Percentiles rank a stretch among this genome's conserved stretches.
Evolutionary conservation across 176 grass and related monocot genomes (phyloP).

Genomic region (Olyra latifolia): DNA sequence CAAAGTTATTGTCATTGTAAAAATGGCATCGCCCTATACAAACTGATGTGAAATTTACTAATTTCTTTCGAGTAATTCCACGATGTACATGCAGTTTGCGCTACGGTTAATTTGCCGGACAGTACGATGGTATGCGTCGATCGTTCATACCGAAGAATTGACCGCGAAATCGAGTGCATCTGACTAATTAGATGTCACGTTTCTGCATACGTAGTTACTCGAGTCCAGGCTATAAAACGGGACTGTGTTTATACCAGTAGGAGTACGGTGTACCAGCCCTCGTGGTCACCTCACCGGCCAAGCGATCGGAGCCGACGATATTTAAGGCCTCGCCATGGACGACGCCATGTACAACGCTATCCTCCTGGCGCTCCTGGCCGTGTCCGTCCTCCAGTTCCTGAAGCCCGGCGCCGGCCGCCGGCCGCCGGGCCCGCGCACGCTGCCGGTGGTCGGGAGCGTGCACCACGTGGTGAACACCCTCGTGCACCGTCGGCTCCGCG

Average conservation of each 20-base stretch:
- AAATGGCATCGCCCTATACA: too few relatives aligned
- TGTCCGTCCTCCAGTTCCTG: conserved; percentile 33
- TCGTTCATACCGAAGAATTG: conserved; percentile 16
- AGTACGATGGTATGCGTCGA: not conserved
- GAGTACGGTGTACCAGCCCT: not conserved
- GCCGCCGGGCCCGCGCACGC: conserved; percentile 25
- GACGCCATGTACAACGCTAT: conserved; percentile 34
- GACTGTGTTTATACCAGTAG: too few relatives aligned
- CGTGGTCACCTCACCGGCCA: not conserved
- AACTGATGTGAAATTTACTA: too few relatives aligned
- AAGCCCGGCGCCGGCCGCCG: not conserved
- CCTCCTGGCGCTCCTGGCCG: conserved; percentile 29
- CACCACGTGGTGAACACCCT: conserved; percentile 41
- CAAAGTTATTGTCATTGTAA: too few relatives aligned
- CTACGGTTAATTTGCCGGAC: not conserved
- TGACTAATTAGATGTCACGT: not conserved
- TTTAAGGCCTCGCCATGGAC: conserved; percentile 24
- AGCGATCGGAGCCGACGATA: not conserved
- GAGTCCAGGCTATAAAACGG: not conserved
- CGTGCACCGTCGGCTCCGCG: conserved; percentile 24
- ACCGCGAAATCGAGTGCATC: conserved; percentile 16
- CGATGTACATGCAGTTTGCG: too few relatives aligned
- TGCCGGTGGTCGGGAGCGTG: conserved; percentile 44
- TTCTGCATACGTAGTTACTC: not conserved
- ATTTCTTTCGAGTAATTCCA: too few relatives aligned